Evolutionary conservation across 495 filamentous ascomycete genomes (phyloP).

Genomic region (Podospora didyma): DNA sequence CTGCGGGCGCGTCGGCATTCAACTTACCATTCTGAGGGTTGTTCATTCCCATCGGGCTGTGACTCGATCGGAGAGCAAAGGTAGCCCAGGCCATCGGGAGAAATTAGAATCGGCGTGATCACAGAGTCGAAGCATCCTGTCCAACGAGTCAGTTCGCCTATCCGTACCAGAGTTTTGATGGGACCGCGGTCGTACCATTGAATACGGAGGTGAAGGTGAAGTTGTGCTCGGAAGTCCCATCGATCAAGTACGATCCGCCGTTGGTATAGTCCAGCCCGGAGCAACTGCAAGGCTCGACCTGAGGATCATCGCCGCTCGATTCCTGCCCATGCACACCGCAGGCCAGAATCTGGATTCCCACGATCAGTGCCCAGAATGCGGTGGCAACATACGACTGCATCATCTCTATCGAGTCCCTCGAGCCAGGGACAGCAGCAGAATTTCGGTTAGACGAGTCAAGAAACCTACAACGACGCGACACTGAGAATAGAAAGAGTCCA

Average conservation of each 20-base stretch:
- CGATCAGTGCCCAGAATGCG: neutral
- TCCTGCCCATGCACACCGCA: neutral
- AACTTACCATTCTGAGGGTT: conserved; percentile 23
- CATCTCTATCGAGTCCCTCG: neutral
- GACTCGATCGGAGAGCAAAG: conserved; percentile 23
- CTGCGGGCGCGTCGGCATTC: neutral
- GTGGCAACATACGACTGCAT: neutral
- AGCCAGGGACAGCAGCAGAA: neutral
- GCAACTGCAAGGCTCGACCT: conserved; percentile 14
- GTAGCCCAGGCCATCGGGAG: conserved; percentile 24
- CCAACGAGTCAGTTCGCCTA: neutral
- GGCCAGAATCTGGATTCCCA: neutral
- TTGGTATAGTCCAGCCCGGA: conserved; percentile 29
- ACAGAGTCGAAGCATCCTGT: conserved; percentile 22
- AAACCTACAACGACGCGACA: neutral
- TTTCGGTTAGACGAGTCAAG: neutral
- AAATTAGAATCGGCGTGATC: conserved; percentile 29
- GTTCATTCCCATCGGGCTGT: conserved; percentile 17
- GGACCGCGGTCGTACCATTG: conserved; percentile 5
- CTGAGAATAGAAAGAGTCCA: neutral
- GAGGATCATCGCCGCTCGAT: neutral
- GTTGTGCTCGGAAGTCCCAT: conserved; percentile 18
- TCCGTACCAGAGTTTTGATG: neutral
- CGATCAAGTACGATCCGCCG: conserved; percentile 29
- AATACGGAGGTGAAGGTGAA: conserved; percentile 29